phyloP scores from a whole-genome alignment of 306 rosid genomes.

The Cucurbita moschata region DNA sequence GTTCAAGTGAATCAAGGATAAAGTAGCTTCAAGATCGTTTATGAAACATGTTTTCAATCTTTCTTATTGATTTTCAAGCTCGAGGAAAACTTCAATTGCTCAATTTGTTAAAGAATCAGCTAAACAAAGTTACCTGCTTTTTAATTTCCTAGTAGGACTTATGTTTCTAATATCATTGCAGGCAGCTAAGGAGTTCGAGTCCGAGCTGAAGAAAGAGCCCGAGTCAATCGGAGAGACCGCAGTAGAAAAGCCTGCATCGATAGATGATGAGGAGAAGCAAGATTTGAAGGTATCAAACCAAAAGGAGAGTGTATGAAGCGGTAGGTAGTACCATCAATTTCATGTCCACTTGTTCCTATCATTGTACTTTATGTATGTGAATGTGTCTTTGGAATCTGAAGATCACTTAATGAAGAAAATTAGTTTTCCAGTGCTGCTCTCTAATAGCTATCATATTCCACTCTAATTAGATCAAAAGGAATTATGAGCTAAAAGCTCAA shows the following conservation, averaged over 20 bases:
- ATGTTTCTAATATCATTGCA: constrained; percentile 20
- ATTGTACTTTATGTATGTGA: constrained; percentile 5
- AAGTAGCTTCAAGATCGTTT: background rate
- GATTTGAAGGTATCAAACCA: constrained; percentile 48
- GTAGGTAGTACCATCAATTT: constrained; percentile 5
- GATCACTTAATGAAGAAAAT: constrained; percentile 10
- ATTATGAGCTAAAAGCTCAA: background rate
- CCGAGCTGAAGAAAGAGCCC: constrained; percentile 73
- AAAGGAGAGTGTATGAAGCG: constrained; percentile 51
- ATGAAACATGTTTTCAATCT: background rate
- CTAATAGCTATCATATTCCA: background rate
- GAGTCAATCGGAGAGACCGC: constrained; percentile 25
- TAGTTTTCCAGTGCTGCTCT: background rate
- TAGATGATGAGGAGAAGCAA: constrained; percentile 45
- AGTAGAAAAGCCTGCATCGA: constrained; percentile 27
- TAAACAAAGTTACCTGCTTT: background rate
- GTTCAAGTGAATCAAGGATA: background rate
- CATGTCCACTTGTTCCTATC: constrained; percentile 9
- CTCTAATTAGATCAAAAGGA: background rate
- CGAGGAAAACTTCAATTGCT: background rate
- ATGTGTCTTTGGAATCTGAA: constrained; percentile 4
- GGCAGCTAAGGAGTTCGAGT: constrained; percentile 98
- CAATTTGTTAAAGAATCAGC: background rate
- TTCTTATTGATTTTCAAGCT: background rate
- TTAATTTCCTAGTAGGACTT: background rate